These are phyloP conservation scores for Liriodendron chinense DNA, from an alignment of 164 flowering plant genomes.

Conservation along the genomic window DNA sequence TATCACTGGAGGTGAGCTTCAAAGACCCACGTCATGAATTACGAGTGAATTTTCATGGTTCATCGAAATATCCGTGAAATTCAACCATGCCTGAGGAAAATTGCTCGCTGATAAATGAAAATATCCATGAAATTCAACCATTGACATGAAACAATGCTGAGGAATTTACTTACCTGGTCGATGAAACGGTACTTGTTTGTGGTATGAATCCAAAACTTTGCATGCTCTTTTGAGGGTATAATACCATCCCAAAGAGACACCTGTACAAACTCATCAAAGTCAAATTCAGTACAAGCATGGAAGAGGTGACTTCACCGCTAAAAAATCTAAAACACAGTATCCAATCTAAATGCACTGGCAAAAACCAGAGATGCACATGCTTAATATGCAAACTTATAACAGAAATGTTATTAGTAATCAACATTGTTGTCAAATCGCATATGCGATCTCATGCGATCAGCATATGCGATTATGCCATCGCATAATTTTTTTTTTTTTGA, in stretches of 20 bases:
- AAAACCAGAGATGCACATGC: neutral
- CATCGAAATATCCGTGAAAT: neutral
- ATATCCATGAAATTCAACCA: neutral
- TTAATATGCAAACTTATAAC: neutral
- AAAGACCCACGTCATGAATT: neutral
- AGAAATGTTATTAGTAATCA: no score
- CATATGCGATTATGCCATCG: no score
- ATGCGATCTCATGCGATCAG: no score
- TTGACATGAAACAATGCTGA: neutral
- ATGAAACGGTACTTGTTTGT: slow-evolving; percentile 77
- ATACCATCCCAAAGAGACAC: slow-evolving; percentile 72
- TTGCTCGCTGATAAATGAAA: neutral
- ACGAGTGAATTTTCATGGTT: neutral
- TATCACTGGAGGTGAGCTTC: neutral
- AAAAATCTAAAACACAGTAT: neutral
- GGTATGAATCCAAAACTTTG: slow-evolving; percentile 65
- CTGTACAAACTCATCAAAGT: slow-evolving; percentile 13
- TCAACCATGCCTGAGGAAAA: neutral
- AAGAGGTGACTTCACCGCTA: neutral
- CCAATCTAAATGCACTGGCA: neutral
- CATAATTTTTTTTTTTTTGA: no score
- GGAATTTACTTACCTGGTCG: slow-evolving; percentile 54
- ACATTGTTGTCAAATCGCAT: no score
- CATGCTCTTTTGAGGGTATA: slow-evolving; percentile 78
- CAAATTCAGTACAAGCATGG: slow-evolving; percentile 39